Conservation (phyloP, 116 monocot species). For the Papilionanthe hybrid region DNA sequence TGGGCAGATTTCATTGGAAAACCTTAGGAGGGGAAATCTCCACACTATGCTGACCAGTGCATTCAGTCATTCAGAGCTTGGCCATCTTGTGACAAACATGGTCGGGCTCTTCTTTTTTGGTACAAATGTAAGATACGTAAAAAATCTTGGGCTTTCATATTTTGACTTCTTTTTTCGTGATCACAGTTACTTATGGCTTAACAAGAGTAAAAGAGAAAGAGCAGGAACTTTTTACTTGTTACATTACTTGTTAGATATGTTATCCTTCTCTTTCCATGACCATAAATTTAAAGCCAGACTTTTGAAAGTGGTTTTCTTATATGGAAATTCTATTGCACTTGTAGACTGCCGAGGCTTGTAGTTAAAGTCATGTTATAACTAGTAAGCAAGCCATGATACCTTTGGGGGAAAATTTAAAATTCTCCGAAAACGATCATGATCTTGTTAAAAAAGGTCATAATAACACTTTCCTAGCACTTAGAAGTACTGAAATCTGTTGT, state of each 20-base stretch:
- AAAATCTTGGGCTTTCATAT: background rate
- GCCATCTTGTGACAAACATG: slow-evolving; percentile 80
- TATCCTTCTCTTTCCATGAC: background rate
- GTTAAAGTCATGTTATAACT: background rate
- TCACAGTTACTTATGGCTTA: background rate
- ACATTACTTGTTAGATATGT: background rate
- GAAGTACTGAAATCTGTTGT: background rate
- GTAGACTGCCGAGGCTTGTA: background rate
- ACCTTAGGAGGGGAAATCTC: slow-evolving; percentile 57
- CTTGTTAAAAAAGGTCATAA: background rate
- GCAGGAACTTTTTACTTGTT: background rate
- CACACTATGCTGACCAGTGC: slow-evolving; percentile 86
- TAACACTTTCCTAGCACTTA: background rate
- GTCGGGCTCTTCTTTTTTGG: slow-evolving; percentile 91
- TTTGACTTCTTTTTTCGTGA: background rate
- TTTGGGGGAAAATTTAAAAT: background rate
- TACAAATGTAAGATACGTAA: slow-evolving; percentile 47
- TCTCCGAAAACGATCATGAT: background rate
- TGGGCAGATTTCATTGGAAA: slow-evolving; percentile 71
- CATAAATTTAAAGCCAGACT: background rate
- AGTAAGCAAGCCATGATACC: background rate
- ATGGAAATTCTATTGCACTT: background rate
- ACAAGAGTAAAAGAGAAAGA: background rate
- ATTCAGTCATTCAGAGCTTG: slow-evolving; percentile 69
- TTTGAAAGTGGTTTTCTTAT: background rate